Evolutionary conservation across 805 yeast genomes (phyloP).

Genomic region (Ogataea pini): DNA sequence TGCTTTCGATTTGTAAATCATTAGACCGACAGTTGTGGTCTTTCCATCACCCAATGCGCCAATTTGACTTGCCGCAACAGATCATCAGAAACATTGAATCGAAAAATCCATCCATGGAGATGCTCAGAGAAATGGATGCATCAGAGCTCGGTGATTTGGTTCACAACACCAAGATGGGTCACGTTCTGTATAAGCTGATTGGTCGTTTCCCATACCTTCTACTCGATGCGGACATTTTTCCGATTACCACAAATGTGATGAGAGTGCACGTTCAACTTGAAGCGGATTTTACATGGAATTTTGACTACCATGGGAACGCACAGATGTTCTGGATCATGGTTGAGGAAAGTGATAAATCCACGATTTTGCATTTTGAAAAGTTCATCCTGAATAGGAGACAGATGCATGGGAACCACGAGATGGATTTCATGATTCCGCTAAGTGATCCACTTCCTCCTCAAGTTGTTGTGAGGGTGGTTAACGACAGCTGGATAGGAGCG

Average conservation of each 20-base stretch:
- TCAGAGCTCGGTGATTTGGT: constrained; percentile 87
- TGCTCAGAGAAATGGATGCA: constrained; percentile 68
- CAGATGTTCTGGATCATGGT: constrained; percentile 92
- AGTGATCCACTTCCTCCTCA: constrained; percentile 91
- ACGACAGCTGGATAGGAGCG: constrained; percentile 89
- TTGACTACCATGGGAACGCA: constrained; percentile 73
- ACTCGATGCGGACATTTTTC: constrained; percentile 82
- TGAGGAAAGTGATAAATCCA: constrained; percentile 76
- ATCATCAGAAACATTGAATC: constrained; percentile 62
- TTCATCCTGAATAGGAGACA: constrained; percentile 65
- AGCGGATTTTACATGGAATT: constrained; percentile 88
- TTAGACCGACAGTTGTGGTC: constrained; percentile 87
- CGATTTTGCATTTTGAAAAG: constrained; percentile 79
- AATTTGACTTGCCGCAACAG: constrained; percentile 75
- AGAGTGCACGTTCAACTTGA: constrained; percentile 69
- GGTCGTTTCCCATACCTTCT: constrained; percentile 74
- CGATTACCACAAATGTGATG: constrained; percentile 85
- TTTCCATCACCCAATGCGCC: constrained; percentile 84
- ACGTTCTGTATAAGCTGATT: constrained; percentile 55
- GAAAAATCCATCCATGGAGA: constrained; percentile 69
- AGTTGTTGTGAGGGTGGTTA: constrained; percentile 71
- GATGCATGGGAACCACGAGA: constrained; percentile 56
- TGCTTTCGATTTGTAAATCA: constrained; percentile 82
- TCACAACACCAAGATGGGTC: constrained; percentile 78
- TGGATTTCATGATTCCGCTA: constrained; percentile 92